Evolutionary conservation across 345 rosid genomes (phyloP).

Genomic region (Syzygium grande): DNA sequence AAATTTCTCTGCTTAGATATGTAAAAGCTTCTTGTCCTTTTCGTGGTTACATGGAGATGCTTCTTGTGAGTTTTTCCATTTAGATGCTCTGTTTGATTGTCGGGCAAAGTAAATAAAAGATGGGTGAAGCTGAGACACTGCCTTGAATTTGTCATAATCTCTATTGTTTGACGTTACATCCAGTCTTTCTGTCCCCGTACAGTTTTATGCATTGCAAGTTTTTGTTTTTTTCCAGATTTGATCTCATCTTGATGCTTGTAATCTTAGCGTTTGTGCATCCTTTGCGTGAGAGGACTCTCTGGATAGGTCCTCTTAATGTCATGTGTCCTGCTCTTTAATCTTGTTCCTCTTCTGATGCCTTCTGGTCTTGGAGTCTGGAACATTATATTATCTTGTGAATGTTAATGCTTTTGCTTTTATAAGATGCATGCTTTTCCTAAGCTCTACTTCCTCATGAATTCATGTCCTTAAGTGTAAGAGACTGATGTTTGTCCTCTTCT

Average conservation of each 20-base stretch:
- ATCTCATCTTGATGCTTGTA: background rate
- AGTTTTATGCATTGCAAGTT: background rate
- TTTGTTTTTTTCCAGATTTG: background rate
- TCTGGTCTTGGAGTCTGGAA: background rate
- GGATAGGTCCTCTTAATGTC: background rate
- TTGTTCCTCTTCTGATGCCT: background rate
- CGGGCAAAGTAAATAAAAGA: slow-evolving; percentile 24
- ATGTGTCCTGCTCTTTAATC: background rate
- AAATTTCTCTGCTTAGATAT: background rate
- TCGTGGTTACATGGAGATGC: background rate
- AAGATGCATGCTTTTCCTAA: background rate
- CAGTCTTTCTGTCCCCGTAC: background rate
- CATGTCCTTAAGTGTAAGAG: background rate
- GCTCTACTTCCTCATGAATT: background rate
- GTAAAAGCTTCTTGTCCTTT: background rate
- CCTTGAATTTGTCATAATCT: background rate
- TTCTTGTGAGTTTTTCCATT: background rate
- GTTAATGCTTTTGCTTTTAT: background rate
- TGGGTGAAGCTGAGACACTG: background rate
- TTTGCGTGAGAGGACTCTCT: background rate
- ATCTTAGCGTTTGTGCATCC: background rate
- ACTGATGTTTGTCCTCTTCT: background rate
- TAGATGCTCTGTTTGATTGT: slow-evolving; percentile 33
- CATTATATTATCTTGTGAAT: background rate
- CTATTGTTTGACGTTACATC: background rate